Conservation (phyloP, 169 alveolate genomes). For the Plasmodium yoelii region DNA sequence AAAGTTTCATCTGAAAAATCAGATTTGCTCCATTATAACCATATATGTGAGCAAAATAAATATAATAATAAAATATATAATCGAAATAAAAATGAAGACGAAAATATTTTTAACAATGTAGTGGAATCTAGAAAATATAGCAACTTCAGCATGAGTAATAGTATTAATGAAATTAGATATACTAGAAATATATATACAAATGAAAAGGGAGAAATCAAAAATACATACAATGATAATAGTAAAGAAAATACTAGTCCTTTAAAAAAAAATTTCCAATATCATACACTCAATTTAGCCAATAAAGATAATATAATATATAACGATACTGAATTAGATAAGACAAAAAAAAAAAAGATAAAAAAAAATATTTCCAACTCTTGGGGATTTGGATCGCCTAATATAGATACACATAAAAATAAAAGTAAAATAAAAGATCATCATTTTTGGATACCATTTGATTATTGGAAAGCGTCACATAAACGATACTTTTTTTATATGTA, state of each 20-base stretch:
- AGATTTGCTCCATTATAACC: not conserved
- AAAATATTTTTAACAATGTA: not conserved
- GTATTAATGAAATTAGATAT: not conserved
- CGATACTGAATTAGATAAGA: conserved; percentile 36
- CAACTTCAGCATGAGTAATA: not conserved
- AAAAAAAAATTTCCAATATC: conserved; percentile 29
- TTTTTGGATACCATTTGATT: conserved; percentile 75
- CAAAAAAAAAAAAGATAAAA: conserved; percentile 20
- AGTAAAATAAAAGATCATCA: conserved; percentile 73
- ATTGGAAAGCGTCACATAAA: conserved; percentile 76
- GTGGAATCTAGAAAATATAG: not conserved
- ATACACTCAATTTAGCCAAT: conserved; percentile 33
- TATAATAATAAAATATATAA: not conserved
- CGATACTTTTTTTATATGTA: conserved; percentile 69
- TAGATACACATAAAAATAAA: conserved; percentile 48
- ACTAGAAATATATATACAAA: not conserved
- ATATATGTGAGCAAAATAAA: not conserved
- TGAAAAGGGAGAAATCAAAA: not conserved
- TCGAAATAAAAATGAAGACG: not conserved
- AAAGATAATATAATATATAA: conserved; percentile 17
- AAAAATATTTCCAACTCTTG: conserved; percentile 63
- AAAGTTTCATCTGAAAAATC: too few relatives aligned
- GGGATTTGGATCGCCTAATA: conserved; percentile 45
- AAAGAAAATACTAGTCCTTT: not conserved
- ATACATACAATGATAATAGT: conserved; percentile 1